Evolutionary conservation across 345 rosid genomes (phyloP), one percentile per base, ranked within the genome.

Genomic region (Diplotaxis tenuifolia): DNA sequence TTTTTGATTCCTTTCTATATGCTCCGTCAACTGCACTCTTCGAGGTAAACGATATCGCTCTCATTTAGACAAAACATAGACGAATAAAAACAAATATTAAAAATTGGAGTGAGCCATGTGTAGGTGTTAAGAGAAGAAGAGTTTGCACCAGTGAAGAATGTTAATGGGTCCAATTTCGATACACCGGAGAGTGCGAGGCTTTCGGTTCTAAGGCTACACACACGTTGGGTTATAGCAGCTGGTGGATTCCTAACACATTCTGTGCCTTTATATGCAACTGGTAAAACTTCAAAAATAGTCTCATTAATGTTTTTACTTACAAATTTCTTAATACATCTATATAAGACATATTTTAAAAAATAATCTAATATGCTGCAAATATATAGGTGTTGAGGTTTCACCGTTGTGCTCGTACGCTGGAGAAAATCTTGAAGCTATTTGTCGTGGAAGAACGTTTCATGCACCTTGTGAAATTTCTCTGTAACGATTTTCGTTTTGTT

Each of bases 161-260:
- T 89, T 62, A 95, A 84, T 52, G 99, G 99, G 2, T 87, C 99
- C 22, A 95, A 84, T 73, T 88, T 75, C 40, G 99, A 96, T 75
- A 96, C 99, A 45, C 99, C 98, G 11, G 98, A 96, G 70, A 90
- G 98, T 81, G 99, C 99, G 3, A 80, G 91, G 65, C 83, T 96
- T 49, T 90, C 86, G 65, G 87, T 95, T 72, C 86, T 95, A 29
- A 86, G 99, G 58, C 89, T 95, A 32, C 96, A 95, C 62, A 68
- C 87, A 56, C 97, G 96, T 49, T 95, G 99, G 99, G 96, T 95
- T 2, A 84, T 87, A 14, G 97, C 97, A 55, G 99, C 99, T 25
- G 99, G 99, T 31, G 99, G 99, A 77, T 95, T 95, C 76, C 74
- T 95, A 75, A 95, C 96, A 0, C 99, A 95, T 84, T 95, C 99